Conservation (phyloP, 768 basidiomycete species). For the Daedalea quercina region DNA sequence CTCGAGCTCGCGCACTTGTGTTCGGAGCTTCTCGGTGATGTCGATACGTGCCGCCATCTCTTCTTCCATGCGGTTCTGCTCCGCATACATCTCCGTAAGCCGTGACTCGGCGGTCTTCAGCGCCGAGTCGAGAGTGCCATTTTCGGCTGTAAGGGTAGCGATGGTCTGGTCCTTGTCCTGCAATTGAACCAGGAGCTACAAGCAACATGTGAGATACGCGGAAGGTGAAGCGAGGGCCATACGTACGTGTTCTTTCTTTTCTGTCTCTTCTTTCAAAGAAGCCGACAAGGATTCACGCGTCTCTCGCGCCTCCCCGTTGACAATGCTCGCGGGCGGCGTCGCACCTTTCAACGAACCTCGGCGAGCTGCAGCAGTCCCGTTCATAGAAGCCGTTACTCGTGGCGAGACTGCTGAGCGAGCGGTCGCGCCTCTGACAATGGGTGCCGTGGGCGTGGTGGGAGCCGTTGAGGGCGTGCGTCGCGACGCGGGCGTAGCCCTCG, state of each 20-base stretch:
- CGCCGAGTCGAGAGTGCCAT: conserved; percentile 55
- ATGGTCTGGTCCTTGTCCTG: conserved; percentile 78
- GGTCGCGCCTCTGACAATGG: conserved; percentile 48
- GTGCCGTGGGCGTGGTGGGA: conserved; percentile 31
- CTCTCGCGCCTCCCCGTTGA: conserved; percentile 43
- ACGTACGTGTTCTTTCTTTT: conserved; percentile 74
- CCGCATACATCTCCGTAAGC: conserved; percentile 72
- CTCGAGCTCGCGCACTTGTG: conserved; percentile 79
- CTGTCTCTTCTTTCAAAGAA: conserved; percentile 69
- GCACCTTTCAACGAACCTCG: conserved; percentile 42
- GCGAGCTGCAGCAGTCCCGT: conserved; percentile 36
- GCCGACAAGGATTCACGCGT: conserved; percentile 49
- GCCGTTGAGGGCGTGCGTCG: conserved; percentile 41
- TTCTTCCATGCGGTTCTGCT: conserved; percentile 75
- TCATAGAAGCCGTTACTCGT: conserved; percentile 47
- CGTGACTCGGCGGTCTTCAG: conserved; percentile 65
- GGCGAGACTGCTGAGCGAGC: conserved; percentile 61
- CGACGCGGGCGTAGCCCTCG: conserved; percentile 39
- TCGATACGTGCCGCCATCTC: conserved; percentile 80
- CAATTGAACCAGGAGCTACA: conserved; percentile 68
- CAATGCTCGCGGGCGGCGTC: conserved; percentile 30
- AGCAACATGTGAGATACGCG: conserved; percentile 8
- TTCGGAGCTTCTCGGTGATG: conserved; percentile 73
- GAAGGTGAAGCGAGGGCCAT: conserved; percentile 3
- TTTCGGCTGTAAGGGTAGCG: conserved; percentile 52